phyloP scores from a whole-genome alignment of 2,329 filamentous ascomycete species.

The Lachnellula cervina region DNA sequence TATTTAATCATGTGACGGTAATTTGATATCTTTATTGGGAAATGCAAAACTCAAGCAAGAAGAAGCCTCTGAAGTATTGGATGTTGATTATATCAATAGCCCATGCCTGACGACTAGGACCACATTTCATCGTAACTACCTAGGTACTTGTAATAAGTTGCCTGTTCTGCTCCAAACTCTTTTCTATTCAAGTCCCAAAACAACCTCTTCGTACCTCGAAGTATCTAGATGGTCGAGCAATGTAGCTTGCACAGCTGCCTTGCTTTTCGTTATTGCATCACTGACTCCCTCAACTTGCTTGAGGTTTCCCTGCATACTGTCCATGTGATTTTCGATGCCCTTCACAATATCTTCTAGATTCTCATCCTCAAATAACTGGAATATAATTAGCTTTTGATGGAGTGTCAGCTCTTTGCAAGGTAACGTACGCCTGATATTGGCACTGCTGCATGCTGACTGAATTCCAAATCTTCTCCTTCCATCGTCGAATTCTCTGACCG shows the following conservation, averaged over 20 bases:
- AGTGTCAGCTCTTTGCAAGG: neutral
- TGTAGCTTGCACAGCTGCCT: constrained; percentile 29
- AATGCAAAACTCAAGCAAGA: neutral
- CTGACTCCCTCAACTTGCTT: constrained; percentile 28
- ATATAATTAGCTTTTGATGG: constrained; percentile 13
- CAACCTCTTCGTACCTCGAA: constrained; percentile 28
- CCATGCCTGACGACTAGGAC: neutral
- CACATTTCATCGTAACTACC: neutral
- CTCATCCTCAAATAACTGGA: constrained; percentile 24
- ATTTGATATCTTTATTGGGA: constrained; percentile 8
- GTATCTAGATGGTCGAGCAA: constrained; percentile 28
- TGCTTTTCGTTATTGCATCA: constrained; percentile 27
- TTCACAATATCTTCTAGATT: constrained; percentile 23
- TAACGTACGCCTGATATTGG: constrained; percentile 20
- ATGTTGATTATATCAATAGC: neutral
- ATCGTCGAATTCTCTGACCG: constrained; percentile 12
- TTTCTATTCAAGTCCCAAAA: constrained; percentile 23
- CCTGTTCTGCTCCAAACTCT: neutral
- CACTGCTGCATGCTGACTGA: neutral
- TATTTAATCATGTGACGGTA: constrained; percentile 13
- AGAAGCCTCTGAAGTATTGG: neutral
- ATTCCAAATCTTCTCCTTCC: constrained; percentile 15
- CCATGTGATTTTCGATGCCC: constrained; percentile 29
- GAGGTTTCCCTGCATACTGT: constrained; percentile 30
- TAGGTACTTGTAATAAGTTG: too few species aligned